Evolutionary conservation across 163 green algal genomes (phyloP), one percentile per base, ranked within the genome.

Genomic region (Coccomyxa subellipsoidea): DNA sequence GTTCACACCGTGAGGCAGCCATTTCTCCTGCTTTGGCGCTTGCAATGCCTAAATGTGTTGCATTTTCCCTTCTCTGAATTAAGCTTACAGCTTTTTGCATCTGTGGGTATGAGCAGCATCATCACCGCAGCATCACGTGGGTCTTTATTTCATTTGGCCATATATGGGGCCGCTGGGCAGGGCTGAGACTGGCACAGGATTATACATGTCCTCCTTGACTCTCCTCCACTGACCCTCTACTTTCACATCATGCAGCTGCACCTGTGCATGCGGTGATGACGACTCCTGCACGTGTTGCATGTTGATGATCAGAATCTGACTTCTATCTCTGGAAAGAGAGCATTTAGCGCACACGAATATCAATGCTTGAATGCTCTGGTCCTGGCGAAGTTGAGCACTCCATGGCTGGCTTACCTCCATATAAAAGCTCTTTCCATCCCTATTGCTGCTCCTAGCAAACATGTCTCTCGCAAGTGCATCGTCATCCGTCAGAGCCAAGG

Each of bases 361-460:
- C n/a, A n/a, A n/a, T n/a, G n/a, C n/a, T n/a, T n/a, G n/a, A n/a
- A n/a, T n/a, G n/a, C n/a, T n/a, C n/a, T n/a, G n/a, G n/a, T n/a
- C n/a, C n/a, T n/a, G n/a, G n/a, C n/a, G n/a, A n/a, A n/a, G n/a
- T n/a, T n/a, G n/a, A n/a, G n/a, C n/a, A n/a, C n/a, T n/a, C n/a
- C n/a, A n/a, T n/a, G n/a, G n/a, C n/a, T n/a, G n/a, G 39, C 39
- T 27, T 34, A 73, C 66, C 66, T 73, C 66, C 66, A 73, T 73
- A 6, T 73, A 73, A 23, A 36, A 73, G 66, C 66, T 73, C 66
- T 34, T 32, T 23, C 66, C 66, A 32, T 73, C 7, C 15, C 27
- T 73, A 18, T 73, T 18, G 29, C 66, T 34, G 66, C 66, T 73
- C 66, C n/a, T 32, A 36, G 66, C 66, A 34, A 32, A 36, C 66